Evolutionary conservation across 2,329 filamentous ascomycete species (phyloP), one percentile per base, ranked within the genome.

Genomic region (Teratosphaeria nubilosa): DNA sequence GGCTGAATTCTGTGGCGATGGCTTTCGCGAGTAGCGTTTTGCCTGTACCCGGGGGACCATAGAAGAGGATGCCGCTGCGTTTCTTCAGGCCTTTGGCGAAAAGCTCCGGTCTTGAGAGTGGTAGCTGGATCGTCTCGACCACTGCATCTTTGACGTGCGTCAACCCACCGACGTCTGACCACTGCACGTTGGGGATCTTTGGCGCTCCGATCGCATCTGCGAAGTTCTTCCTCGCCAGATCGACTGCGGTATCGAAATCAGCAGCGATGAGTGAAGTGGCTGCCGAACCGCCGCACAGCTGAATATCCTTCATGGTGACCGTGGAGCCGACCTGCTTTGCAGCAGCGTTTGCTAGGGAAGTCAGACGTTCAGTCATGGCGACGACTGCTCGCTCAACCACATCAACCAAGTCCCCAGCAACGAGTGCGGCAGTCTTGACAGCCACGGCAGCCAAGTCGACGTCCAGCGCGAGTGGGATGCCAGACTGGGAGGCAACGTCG

Each of bases 71-170:
- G 65, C 91, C 91, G 24, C 90, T 95, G 50, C 92, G 86, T 77
- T 97, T 97, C 81, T 96, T 96, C 87, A 97, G 94, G 54, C 92
- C 94, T 77, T 92, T 95, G 32, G 91, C 91, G 68, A 97, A 97
- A 1, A 97, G 81, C 72, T 97, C 94, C 0, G 92, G 92, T 10
- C 91, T 82, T 62, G 95, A 90, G 1, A 97, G 82, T 0, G 92
- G 94, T 37, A 97, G 80, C 71, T 96, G 92, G 56, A 97, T 97
- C 0, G 94, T 97, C 73, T 97, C 94, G 72, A 90, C 89, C 56
- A 97, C 87, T n/a, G 92, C 91, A 65, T 96, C 91, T 77, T 97
- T 97, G 72, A 97, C 91, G 66, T 96, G 91, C 31, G 87, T 86
- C 32, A 97, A 80, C 54, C 94, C 92, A 72, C 92, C 92, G 22